Evolutionary conservation across 352 stramenopile species (phyloP), one percentile per base, ranked within the genome.

Genomic region (Phytophthora chlamydospora): DNA sequence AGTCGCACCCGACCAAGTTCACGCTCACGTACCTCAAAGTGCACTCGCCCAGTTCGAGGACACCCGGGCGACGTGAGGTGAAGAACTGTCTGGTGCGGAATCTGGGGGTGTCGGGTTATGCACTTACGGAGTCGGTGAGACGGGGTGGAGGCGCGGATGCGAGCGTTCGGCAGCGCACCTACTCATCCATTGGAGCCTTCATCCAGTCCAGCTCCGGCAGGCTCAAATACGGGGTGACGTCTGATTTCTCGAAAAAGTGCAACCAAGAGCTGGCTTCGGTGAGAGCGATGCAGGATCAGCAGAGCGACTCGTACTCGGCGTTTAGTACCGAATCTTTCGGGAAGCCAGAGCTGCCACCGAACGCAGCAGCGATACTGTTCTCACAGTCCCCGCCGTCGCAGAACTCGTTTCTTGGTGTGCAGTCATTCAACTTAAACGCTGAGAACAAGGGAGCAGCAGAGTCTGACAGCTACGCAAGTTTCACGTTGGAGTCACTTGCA

Each of bases 1-100:
- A 94, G 62, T 89, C 81, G 9, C 85, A 91, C 10, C 85, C 85
- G 33, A 76, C 76, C 11, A 87, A 88, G 40, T 91, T 94, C 59
- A 89, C 76, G 29, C 68, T 94, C 17, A 84, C 83, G 47, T 94
- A 94, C 63, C 48, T 92, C 4, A 94, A 92, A 59, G 61, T 92
- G 34, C 79, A 91, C 57, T 38, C 70, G 6, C 12, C 34, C 1
- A 68, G 48, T 3, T 71, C 62, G 16, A 59, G 34, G 2, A 75
- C 61, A 50, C 66, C 66, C 24, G 79, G 80, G 0, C 49, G 63
- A 9, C 72, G 78, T 16, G 85, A 90, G 66, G 65, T 88, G 19
- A 87, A 88, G 29, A 93, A 93, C 52, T 86, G 85, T 21, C 67
- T 93, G 9, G 77, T 93, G 29, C 75, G 77, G 34, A 90, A 91